Evolutionary conservation across 371 early-diverging fungal species (phyloP), one percentile per base, ranked within the genome.

Genomic region (Mortierella polycephala): DNA sequence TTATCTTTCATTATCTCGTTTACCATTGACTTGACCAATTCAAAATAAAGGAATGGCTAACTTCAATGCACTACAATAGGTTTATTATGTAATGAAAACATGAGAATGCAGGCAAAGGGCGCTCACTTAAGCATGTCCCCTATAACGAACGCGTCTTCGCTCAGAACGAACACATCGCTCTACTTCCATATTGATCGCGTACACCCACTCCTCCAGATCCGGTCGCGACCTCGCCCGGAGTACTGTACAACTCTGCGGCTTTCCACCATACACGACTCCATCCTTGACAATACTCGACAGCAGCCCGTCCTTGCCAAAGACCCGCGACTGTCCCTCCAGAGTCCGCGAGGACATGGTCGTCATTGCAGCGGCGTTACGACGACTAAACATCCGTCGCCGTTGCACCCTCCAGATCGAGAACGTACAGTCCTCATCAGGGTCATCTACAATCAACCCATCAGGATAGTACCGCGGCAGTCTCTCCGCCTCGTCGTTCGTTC

Each of bases 361-460:
- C 54, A 52, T 16, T 10, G 61, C 58, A 1, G 71, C 58, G 0
- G 71, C 53, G 1, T 71, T 64, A 0, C 67, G 67, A 1, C 68
- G 69, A 50, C 82, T 83, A 62, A 87, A 87, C 51, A 79, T 82
- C 16, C 67, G 70, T 60, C 82, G 63, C 9, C 69, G 60, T 18
- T 81, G 71, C 10, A 86, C 83, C 57, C 86, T 79, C 90, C 90
- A 90, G 21, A 90, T 71, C 12, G 88, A 84, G 49, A 90, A 90
- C 5, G 86, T 77, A 50, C 90, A 87, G 0, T 86, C 85, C 16
- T 85, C 62, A 30, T 82, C 74, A 4, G 81, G 76, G 57, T 90
- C 89, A 39, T 82, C 81, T 7, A 83, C 84, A 42, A 81, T 75
- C 53, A 86, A 54, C 4, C 89, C 89, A 62, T 86, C 84, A 0